These are phyloP conservation scores for Rosa rugosa DNA, from an alignment of 306 rosid species.

Conservation along the genomic window DNA sequence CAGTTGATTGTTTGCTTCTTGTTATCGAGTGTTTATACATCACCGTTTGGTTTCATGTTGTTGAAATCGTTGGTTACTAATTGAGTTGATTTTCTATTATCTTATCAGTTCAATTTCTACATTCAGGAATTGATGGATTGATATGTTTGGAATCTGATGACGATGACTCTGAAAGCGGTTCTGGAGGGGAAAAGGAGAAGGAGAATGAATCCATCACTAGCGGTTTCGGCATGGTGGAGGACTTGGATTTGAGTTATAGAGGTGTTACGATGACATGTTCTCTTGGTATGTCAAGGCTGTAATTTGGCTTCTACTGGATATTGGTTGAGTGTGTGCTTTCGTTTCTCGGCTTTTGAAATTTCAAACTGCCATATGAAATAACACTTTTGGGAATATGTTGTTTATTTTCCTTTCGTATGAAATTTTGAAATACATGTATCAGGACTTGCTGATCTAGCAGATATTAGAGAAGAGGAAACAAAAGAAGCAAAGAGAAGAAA, in stretches of 20 bases:
- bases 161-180: constrained; percentile 39
- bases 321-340: background rate
- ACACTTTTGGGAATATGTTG: background rate
- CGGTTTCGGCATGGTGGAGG: constrained; percentile 23
- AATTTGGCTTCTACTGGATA: background rate
- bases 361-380: background rate
- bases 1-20: background rate
- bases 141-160: constrained; percentile 88
- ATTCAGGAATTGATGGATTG: constrained; percentile 59
- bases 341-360: background rate
- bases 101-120: background rate
- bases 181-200: constrained; percentile 27
- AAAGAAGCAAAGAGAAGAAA: constrained; percentile 42
- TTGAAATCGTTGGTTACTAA: background rate
- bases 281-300: constrained; percentile 36
- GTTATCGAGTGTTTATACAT: background rate
- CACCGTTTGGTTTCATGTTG: background rate
- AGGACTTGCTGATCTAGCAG: constrained; percentile 40
- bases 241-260: constrained; percentile 35
- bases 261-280: constrained; percentile 31
- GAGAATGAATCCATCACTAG: constrained; percentile 31
- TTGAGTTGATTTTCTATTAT: too few relatives aligned
- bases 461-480: constrained; percentile 32
- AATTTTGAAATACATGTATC: constrained; percentile 3
- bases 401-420: background rate